A percentile compares a stretch with the other conserved stretches of the same genome.
Conservation (phyloP, 2,329 filamentous ascomycete species). For the Cadophora gregata region DNA sequence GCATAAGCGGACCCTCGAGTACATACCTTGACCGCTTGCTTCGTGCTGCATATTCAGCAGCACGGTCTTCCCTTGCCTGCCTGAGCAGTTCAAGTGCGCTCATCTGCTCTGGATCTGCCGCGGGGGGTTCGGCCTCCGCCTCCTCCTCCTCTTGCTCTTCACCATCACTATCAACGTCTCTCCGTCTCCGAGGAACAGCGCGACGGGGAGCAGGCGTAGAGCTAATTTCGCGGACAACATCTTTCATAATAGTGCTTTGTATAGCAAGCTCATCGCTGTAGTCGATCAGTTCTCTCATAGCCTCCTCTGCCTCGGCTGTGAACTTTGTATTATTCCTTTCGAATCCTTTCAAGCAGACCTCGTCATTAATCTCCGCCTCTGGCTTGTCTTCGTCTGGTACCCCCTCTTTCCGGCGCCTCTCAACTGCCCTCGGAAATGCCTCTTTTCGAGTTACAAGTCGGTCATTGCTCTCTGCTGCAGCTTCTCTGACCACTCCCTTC, state of each 20-base stretch:
- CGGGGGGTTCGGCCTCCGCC: conserved; percentile 50
- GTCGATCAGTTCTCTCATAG: conserved; percentile 64
- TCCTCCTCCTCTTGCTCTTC: conserved; percentile 48
- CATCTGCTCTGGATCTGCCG: conserved; percentile 35
- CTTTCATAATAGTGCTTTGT: conserved; percentile 39
- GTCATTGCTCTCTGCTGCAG: conserved; percentile 62
- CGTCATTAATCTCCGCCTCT: conserved; percentile 45
- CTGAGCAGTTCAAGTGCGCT: conserved; percentile 47
- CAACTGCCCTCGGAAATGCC: conserved; percentile 32
- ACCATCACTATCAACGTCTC: conserved; percentile 42
- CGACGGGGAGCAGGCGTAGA: conserved; percentile 38
- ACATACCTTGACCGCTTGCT: conserved; percentile 50
- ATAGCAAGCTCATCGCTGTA: conserved; percentile 52
- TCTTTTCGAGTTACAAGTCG: conserved; percentile 46
- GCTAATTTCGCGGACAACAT: conserved; percentile 43
- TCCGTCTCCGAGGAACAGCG: conserved; percentile 42
- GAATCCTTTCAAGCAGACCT: conserved; percentile 49
- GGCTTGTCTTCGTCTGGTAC: conserved; percentile 45
- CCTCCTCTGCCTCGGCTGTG: conserved; percentile 62
- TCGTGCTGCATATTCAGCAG: conserved; percentile 45
- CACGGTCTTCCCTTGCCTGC: conserved; percentile 45
- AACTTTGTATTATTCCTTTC: conserved; percentile 55
- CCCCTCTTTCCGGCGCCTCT: conserved; percentile 43
- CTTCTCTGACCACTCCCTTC: conserved; percentile 52
- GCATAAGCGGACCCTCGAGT: background rate